Evolutionary conservation across 257 asterid genomes (phyloP).

Genomic region (Nyctanthes arbortristis): DNA sequence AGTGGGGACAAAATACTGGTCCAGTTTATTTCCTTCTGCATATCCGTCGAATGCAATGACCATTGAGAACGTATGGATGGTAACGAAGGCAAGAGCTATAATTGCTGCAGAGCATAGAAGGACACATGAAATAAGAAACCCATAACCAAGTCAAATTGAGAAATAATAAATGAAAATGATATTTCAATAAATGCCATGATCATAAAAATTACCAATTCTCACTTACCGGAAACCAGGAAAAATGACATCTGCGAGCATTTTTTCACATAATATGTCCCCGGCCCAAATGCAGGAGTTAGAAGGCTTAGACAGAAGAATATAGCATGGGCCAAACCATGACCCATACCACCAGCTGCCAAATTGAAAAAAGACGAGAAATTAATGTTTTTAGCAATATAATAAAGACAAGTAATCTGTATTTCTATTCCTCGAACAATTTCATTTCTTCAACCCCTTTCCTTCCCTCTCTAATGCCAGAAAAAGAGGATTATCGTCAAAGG

Average conservation of each 20-base stretch:
- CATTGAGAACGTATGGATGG: slow-evolving; percentile 95
- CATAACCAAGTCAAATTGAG: slow-evolving; percentile 7
- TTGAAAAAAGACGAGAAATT: slow-evolving; percentile 3
- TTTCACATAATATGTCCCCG: slow-evolving; percentile 90
- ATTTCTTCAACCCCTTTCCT: too few species aligned
- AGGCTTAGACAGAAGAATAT: slow-evolving; percentile 96
- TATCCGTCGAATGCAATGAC: slow-evolving; percentile 91
- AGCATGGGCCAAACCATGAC: slow-evolving; percentile 99
- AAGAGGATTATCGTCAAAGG: neutral
- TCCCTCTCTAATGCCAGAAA: too few species aligned
- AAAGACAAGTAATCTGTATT: neutral
- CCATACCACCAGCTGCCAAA: slow-evolving; percentile 91
- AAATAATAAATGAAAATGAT: neutral
- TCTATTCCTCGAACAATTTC: too few species aligned
- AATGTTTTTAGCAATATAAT: slow-evolving; percentile 19
- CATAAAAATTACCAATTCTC: slow-evolving; percentile 11
- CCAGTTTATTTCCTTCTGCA: slow-evolving; percentile 65
- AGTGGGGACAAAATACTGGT: slow-evolving; percentile 72
- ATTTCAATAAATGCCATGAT: neutral
- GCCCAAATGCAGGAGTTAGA: slow-evolving; percentile 94
- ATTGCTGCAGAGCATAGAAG: slow-evolving; percentile 60
- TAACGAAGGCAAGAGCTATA: slow-evolving; percentile 88
- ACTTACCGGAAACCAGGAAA: slow-evolving; percentile 86
- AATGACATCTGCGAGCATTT: slow-evolving; percentile 87
- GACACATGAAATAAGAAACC: slow-evolving; percentile 5